These are phyloP conservation scores for Aureococcus anophagefferens DNA, from an alignment of 108 stramenopile species.

Conservation along the genomic window DNA sequence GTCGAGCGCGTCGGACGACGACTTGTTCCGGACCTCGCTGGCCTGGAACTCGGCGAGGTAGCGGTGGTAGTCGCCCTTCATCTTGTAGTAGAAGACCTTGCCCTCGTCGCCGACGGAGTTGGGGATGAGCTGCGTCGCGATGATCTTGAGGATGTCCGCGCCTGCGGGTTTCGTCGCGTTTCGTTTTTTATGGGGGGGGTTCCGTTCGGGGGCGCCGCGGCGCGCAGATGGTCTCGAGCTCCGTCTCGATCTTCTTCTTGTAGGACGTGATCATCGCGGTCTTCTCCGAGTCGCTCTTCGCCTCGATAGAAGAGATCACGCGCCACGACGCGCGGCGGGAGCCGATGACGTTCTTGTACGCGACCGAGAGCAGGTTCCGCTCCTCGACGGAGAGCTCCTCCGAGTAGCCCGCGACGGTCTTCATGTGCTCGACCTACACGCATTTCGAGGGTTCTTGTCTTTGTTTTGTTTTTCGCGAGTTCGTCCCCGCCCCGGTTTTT, in stretches of 20 bases:
- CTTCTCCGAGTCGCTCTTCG: conserved; percentile 93
- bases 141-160: conserved; percentile 94
- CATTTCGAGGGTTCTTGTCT: too few relatives aligned
- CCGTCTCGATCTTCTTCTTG: conserved; percentile 83
- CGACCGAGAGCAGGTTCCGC: conserved; percentile 94
- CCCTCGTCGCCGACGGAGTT: conserved; percentile 93
- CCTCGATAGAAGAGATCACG: conserved; percentile 97
- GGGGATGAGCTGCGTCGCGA: conserved; percentile 93
- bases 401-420: conserved; percentile 91
- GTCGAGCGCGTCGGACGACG: conserved; percentile 84
- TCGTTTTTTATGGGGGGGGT: too few relatives aligned
- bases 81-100: conserved; percentile 99
- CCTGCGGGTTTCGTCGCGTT: too few relatives aligned
- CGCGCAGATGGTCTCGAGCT: conserved; percentile 97
- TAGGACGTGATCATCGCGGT: conserved; percentile 89
- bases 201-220: too few relatives aligned
- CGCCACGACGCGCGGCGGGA: conserved; percentile 98
- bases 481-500: too few relatives aligned
- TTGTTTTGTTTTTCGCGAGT: too few relatives aligned
- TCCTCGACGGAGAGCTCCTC: conserved; percentile 98
- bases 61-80: conserved; percentile 99
- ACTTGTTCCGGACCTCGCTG: conserved; percentile 73
- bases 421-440: conserved; percentile 69
- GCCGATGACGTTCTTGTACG: conserved; percentile 92
- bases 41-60: conserved; percentile 91